Evolutionary conservation across 2,329 filamentous ascomycete species (phyloP).

Genomic region (Trichoderma arundinaceum): DNA sequence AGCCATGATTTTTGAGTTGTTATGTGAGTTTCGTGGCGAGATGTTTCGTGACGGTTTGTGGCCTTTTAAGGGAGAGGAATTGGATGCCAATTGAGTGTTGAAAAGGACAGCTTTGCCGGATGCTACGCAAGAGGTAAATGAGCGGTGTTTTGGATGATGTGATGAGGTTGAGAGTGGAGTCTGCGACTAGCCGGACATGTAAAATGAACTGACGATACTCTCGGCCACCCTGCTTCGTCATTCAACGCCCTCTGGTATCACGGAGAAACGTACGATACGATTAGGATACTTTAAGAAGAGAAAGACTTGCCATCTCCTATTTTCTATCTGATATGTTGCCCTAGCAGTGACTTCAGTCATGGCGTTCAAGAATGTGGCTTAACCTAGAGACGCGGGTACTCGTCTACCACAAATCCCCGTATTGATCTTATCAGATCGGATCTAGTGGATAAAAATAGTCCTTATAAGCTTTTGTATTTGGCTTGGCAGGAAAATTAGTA

Average conservation of each 20-base stretch:
- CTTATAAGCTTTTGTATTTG: too few relatives aligned
- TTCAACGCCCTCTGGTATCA: background rate
- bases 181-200: background rate
- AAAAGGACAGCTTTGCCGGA: background rate
- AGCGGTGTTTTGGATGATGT: background rate
- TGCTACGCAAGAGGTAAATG: background rate
- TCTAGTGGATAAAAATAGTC: too few relatives aligned
- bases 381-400: background rate
- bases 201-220: background rate
- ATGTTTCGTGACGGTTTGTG: too few relatives aligned
- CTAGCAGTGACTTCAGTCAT: too few relatives aligned
- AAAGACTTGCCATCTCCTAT: background rate
- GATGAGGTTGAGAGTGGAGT: conserved; percentile 26
- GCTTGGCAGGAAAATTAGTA: too few relatives aligned
- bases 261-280: background rate
- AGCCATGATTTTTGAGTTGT: background rate
- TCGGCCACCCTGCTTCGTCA: background rate
- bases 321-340: too few relatives aligned
- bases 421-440: too few relatives aligned
- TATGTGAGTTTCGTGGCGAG: background rate
- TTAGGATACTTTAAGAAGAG: background rate
- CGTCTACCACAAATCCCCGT: background rate
- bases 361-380: background rate
- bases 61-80: background rate
- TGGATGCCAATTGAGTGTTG: too few relatives aligned